phyloP scores from a whole-genome alignment of 1,284 basidiomycete genomes.

The Trametes polyzona region DNA sequence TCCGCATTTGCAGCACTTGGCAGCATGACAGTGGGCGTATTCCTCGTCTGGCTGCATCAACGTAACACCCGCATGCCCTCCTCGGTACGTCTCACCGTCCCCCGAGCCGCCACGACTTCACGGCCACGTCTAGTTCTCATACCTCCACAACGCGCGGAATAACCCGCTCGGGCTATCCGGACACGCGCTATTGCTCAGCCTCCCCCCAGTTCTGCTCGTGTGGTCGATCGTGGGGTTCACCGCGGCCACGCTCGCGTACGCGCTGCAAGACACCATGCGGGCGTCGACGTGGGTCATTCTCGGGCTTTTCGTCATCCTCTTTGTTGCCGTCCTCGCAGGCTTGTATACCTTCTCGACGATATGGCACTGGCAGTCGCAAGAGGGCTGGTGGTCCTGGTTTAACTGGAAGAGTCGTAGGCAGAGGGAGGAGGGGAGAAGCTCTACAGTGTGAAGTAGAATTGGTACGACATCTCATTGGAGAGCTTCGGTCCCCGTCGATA shows the following conservation, averaged over 20 bases:
- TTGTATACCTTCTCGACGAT: constrained; percentile 53
- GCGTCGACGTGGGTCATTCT: constrained; percentile 39
- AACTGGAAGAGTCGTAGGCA: constrained; percentile 3
- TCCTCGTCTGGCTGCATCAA: constrained; percentile 61
- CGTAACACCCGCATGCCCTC: constrained; percentile 43
- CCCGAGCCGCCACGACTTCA: neutral
- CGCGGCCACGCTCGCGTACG: constrained; percentile 47
- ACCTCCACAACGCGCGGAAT: constrained; percentile 54
- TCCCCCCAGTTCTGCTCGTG: constrained; percentile 56
- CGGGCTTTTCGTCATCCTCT: constrained; percentile 42
- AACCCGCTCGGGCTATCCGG: constrained; percentile 49
- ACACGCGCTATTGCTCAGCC: constrained; percentile 54
- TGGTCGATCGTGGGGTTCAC: constrained; percentile 57
- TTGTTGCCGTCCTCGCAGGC: constrained; percentile 44
- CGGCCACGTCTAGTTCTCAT: constrained; percentile 44
- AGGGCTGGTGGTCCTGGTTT: constrained; percentile 17
- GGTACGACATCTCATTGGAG: no score
- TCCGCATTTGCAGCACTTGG: constrained; percentile 54
- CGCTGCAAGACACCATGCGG: constrained; percentile 39
- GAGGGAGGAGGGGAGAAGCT: neutral
- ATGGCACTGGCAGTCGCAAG: constrained; percentile 43
- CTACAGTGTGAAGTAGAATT: neutral
- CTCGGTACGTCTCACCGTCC: constrained; percentile 39
- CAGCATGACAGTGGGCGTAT: constrained; percentile 58
- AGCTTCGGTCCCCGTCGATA: no score